phyloP scores from a whole-genome alignment of 805 yeast species.

The Wickerhamiella occidentalis region DNA sequence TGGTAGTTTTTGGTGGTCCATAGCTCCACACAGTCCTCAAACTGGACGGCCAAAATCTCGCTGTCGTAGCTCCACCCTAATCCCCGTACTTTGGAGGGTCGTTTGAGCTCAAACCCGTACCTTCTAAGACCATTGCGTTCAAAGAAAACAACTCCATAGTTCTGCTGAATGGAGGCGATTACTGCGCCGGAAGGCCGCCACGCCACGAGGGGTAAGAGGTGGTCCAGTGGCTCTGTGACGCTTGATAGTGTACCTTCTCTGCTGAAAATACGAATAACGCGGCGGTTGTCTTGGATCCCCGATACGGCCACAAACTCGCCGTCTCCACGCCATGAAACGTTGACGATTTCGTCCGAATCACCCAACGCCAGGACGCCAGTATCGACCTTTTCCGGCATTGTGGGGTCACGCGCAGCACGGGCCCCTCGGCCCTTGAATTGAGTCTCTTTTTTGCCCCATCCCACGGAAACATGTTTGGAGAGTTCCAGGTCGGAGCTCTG shows the following conservation, averaged over 20 bases:
- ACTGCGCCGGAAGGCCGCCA: slow-evolving; percentile 91
- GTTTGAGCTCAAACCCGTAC: slow-evolving; percentile 65
- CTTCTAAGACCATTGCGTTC: slow-evolving; percentile 90
- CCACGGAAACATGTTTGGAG: slow-evolving; percentile 84
- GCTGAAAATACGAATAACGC: slow-evolving; percentile 72
- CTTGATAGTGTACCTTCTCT: slow-evolving; percentile 65
- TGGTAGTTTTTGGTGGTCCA: slow-evolving; percentile 92
- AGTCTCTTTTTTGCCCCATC: slow-evolving; percentile 97
- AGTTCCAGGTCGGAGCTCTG: slow-evolving; percentile 50
- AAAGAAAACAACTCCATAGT: slow-evolving; percentile 50
- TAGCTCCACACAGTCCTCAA: slow-evolving; percentile 53
- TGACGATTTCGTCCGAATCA: slow-evolving; percentile 34
- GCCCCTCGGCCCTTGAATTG: slow-evolving; percentile 94
- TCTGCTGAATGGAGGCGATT: slow-evolving; percentile 61
- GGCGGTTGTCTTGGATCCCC: slow-evolving; percentile 48
- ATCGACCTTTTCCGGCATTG: slow-evolving; percentile 63
- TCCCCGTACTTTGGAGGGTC: slow-evolving; percentile 32
- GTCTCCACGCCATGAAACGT: slow-evolving; percentile 91
- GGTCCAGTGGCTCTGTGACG: slow-evolving; percentile 82
- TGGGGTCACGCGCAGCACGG: slow-evolving; percentile 66
- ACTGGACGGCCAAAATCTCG: slow-evolving; percentile 61
- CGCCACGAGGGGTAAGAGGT: slow-evolving; percentile 56
- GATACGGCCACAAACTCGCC: slow-evolving; percentile 69
- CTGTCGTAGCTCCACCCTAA: slow-evolving; percentile 74
- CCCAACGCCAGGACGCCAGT: slow-evolving; percentile 46